A percentile compares a stretch with the other conserved stretches of the same genome.
Evolutionary conservation across 495 filamentous ascomycete species (phyloP).

Genomic region (Massariosphaeria phaeospora): DNA sequence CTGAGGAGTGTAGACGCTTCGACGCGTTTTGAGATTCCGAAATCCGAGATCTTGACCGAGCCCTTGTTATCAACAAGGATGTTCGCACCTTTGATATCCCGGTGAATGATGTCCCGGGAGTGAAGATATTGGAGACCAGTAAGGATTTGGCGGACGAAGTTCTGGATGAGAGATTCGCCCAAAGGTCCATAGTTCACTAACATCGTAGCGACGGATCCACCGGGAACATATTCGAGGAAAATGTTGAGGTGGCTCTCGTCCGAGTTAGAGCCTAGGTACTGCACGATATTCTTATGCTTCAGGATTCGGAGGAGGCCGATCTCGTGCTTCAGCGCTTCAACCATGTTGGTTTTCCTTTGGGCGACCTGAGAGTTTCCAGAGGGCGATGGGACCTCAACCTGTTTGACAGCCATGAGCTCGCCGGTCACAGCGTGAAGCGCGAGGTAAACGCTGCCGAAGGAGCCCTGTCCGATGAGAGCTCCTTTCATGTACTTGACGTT

Average conservation of each 20-base stretch:
- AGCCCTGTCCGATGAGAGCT: slow-evolving; percentile 91
- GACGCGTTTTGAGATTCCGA: slow-evolving; percentile 96
- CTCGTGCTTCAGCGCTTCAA: slow-evolving; percentile 92
- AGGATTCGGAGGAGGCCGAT: slow-evolving; percentile 91
- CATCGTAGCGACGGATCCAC: slow-evolving; percentile 95
- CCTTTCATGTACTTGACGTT: slow-evolving; percentile 99
- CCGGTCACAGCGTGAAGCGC: slow-evolving; percentile 96
- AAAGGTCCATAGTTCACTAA: slow-evolving; percentile 96
- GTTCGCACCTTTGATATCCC: slow-evolving; percentile 98
- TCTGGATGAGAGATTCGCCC: slow-evolving; percentile 87
- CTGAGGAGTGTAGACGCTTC: slow-evolving; percentile 65
- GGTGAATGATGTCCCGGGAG: slow-evolving; percentile 92
- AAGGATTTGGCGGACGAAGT: slow-evolving; percentile 95
- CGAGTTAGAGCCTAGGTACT: slow-evolving; percentile 89
- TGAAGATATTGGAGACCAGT: slow-evolving; percentile 93
- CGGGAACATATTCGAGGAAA: slow-evolving; percentile 98
- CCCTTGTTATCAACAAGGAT: slow-evolving; percentile 99
- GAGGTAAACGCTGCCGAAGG: slow-evolving; percentile 93
- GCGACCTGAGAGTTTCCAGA: slow-evolving; percentile 75
- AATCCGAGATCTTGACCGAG: slow-evolving; percentile 98
- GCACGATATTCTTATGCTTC: slow-evolving; percentile 95
- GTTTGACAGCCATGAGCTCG: slow-evolving; percentile 97
- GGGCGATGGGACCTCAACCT: slow-evolving; percentile 86
- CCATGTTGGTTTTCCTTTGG: slow-evolving; percentile 92
- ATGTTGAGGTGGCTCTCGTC: slow-evolving; percentile 94